Conservation (phyloP, 768 basidiomycete genomes). For the Nidularia sp. region DNA sequence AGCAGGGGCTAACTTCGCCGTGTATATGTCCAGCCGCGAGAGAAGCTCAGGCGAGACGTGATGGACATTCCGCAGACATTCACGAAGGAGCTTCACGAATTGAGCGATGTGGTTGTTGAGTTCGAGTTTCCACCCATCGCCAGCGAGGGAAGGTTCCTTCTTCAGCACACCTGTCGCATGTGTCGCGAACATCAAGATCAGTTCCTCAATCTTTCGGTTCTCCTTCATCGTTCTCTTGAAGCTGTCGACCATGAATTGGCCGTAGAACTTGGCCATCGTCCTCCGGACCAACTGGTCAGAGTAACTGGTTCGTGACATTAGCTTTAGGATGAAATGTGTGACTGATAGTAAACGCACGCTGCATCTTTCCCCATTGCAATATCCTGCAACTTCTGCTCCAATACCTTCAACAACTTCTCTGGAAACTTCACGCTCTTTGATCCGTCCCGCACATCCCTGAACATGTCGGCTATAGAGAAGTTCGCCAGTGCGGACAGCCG, state of each 20-base stretch:
- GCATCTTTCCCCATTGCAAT: constrained; percentile 93
- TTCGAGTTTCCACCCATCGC: constrained; percentile 90
- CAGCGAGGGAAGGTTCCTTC: constrained; percentile 81
- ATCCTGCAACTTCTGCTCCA: constrained; percentile 85
- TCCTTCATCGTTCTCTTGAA: constrained; percentile 93
- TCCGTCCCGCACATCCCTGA: constrained; percentile 74
- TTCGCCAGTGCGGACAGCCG: constrained; percentile 67
- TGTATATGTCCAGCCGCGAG: constrained; percentile 79
- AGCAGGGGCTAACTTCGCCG: constrained; percentile 70
- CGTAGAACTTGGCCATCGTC: constrained; percentile 91
- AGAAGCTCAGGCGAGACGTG: constrained; percentile 84
- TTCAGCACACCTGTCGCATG: constrained; percentile 83
- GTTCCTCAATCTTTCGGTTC: constrained; percentile 94
- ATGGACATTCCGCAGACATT: constrained; percentile 67
- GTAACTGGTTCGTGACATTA: constrained; percentile 46
- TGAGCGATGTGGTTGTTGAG: constrained; percentile 88
- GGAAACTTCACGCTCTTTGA: constrained; percentile 90
- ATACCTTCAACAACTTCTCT: constrained; percentile 86
- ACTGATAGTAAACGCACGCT: constrained; percentile 50
- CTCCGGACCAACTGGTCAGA: constrained; percentile 86
- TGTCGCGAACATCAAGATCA: constrained; percentile 94
- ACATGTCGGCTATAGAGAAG: constrained; percentile 72
- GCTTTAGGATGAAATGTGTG: neutral
- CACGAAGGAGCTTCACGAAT: constrained; percentile 83
- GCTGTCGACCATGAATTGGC: constrained; percentile 78